Evolutionary conservation across 768 basidiomycete genomes (phyloP).

Genomic region (Porphyrellus cyaneotinctus): DNA sequence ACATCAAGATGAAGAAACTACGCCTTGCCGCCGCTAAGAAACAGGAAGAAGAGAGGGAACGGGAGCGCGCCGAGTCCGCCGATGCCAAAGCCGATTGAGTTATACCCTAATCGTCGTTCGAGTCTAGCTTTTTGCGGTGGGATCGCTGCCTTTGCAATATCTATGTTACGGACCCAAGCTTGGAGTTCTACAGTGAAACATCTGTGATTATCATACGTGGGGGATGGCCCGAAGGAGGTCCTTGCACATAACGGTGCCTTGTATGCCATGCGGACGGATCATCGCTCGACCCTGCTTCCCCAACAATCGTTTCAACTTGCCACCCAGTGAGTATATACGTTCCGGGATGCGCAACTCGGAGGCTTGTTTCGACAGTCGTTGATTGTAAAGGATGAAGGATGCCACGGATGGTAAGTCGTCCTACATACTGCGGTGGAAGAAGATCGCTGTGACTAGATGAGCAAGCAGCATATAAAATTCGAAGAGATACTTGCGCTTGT

Average conservation of each 20-base stretch:
- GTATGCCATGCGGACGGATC: slow-evolving; percentile 30
- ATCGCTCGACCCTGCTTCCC: slow-evolving; percentile 29
- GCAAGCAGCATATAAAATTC: neutral
- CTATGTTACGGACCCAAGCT: slow-evolving; percentile 6
- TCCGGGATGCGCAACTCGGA: slow-evolving; percentile 64
- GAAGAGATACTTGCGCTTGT: slow-evolving; percentile 18
- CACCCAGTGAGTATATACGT: slow-evolving; percentile 63
- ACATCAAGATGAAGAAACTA: slow-evolving; percentile 64
- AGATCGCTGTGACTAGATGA: slow-evolving; percentile 34
- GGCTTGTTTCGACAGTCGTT: slow-evolving; percentile 40
- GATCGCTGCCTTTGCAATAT: slow-evolving; percentile 6
- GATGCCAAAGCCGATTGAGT: slow-evolving; percentile 16
- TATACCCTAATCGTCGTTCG: slow-evolving; percentile 14
- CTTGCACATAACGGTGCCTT: slow-evolving; percentile 40
- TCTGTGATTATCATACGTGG: slow-evolving; percentile 35
- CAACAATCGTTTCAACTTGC: slow-evolving; percentile 65
- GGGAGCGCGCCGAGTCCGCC: slow-evolving; percentile 24
- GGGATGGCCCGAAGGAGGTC: slow-evolving; percentile 26
- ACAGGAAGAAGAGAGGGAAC: slow-evolving; percentile 39
- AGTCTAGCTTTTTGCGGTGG: neutral
- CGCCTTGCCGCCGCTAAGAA: slow-evolving; percentile 52
- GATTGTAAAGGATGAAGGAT: slow-evolving; percentile 48
- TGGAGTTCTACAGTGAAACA: slow-evolving; percentile 6
- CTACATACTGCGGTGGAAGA: slow-evolving; percentile 55
- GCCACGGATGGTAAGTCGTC: slow-evolving; percentile 65